These are phyloP conservation scores for Verticillium tricorpus DNA, from an alignment of 2,329 filamentous ascomycete genomes.

Conservation along the genomic window DNA sequence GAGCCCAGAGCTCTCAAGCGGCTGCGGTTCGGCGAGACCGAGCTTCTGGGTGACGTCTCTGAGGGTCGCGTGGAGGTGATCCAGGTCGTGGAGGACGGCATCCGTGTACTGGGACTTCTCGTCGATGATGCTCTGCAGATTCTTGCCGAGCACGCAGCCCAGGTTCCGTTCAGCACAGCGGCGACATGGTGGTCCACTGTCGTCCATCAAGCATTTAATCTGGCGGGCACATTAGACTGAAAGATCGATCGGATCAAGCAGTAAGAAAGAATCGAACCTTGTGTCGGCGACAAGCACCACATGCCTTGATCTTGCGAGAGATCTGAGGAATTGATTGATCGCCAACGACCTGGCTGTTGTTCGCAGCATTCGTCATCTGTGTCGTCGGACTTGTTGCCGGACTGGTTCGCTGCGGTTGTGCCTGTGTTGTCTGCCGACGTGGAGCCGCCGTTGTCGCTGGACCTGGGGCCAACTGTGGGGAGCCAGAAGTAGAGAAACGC, in stretches of 20 bases:
- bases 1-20: slow-evolving; percentile 4
- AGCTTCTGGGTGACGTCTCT: slow-evolving; percentile 7
- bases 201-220: slow-evolving; percentile 38
- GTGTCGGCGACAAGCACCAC: slow-evolving; percentile 34
- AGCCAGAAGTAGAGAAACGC: not conserved
- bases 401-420: not conserved
- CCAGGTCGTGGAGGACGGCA: slow-evolving; percentile 12
- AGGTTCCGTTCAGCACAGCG: slow-evolving; percentile 30
- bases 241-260: not conserved
- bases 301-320: slow-evolving; percentile 35
- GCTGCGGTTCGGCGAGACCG: slow-evolving; percentile 7
- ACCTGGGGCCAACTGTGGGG: not conserved
- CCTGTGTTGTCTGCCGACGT: not conserved
- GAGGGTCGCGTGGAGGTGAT: slow-evolving; percentile 9
- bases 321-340: slow-evolving; percentile 24
- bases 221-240: slow-evolving; percentile 6
- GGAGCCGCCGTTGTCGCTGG: not conserved
- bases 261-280: slow-evolving; percentile 22
- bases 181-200: slow-evolving; percentile 31
- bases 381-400: not conserved
- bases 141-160: slow-evolving; percentile 34
- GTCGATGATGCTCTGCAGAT: slow-evolving; percentile 35
- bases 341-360: slow-evolving; percentile 1
- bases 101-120: slow-evolving; percentile 30
- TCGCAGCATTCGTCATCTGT: not conserved